Conservation (phyloP, 371 early-diverging fungal genomes). For the Umbelopsis sp. region DNA sequence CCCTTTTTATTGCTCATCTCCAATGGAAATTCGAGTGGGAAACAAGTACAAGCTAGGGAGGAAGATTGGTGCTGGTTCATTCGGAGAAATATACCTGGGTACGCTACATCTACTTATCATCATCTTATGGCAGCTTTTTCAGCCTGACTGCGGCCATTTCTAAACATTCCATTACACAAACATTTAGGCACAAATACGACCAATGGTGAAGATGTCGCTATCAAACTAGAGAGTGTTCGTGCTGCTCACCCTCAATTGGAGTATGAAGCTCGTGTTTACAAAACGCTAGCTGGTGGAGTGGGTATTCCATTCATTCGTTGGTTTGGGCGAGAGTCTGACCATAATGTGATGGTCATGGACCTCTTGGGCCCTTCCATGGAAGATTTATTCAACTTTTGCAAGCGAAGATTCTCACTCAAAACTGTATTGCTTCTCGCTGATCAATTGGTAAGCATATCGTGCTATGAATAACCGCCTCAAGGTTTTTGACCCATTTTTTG, state of each 20-base stretch:
- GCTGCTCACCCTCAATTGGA: slow-evolving; percentile 97
- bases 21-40: slow-evolving; percentile 56
- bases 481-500: neutral
- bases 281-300: slow-evolving; percentile 92
- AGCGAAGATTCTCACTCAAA: slow-evolving; percentile 96
- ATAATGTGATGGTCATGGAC: slow-evolving; percentile 97
- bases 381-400: slow-evolving; percentile 98
- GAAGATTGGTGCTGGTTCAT: slow-evolving; percentile 98
- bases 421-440: slow-evolving; percentile 98
- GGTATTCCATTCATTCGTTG: slow-evolving; percentile 96
- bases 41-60: slow-evolving; percentile 93
- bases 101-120: slow-evolving; percentile 24
- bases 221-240: slow-evolving; percentile 91
- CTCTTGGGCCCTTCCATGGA: slow-evolving; percentile 98
- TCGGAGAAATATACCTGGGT: slow-evolving; percentile 99
- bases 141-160: neutral
- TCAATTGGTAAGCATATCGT: slow-evolving; percentile 81
- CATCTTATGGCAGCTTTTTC: neutral
- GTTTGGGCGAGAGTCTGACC: slow-evolving; percentile 93
- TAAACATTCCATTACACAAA: slow-evolving; percentile 1
- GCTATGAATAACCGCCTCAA: neutral
- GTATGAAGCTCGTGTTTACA: slow-evolving; percentile 96
- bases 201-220: slow-evolving; percentile 94
- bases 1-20: slow-evolving; percentile 18
- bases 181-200: slow-evolving; percentile 84